phyloP scores from a whole-genome alignment of 805 yeast genomes.

The Ogataea haglerorum region DNA sequence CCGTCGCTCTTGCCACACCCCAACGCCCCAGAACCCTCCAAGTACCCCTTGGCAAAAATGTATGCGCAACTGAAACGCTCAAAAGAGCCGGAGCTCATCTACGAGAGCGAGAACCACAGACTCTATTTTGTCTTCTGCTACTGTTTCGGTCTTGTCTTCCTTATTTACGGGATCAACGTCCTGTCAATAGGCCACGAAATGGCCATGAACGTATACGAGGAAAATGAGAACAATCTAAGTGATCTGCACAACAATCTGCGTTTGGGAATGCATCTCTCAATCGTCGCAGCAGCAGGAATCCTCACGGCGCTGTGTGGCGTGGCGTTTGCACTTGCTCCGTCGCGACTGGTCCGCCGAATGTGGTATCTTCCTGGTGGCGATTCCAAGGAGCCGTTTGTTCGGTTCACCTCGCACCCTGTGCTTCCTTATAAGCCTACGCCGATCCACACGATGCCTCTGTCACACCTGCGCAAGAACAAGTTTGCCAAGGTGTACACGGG shows the following conservation, averaged over 20 bases:
- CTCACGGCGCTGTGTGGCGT: constrained; percentile 41
- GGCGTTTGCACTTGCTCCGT: constrained; percentile 53
- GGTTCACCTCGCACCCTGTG: constrained; percentile 71
- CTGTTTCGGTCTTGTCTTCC: constrained; percentile 63
- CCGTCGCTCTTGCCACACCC: constrained; percentile 73
- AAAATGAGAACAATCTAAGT: constrained; percentile 31
- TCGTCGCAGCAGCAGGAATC: constrained; percentile 39
- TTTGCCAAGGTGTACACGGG: constrained; percentile 77
- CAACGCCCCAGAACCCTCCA: constrained; percentile 71
- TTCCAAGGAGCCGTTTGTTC: constrained; percentile 43
- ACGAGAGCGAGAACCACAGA: constrained; percentile 81
- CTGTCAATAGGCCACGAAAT: constrained; percentile 31
- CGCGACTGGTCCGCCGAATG: constrained; percentile 69
- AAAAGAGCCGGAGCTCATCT: constrained; percentile 65
- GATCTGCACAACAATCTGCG: constrained; percentile 25
- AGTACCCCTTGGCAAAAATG: constrained; percentile 58
- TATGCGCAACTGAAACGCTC: constrained; percentile 49
- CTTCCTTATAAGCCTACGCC: constrained; percentile 78
- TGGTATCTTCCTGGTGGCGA: constrained; percentile 66
- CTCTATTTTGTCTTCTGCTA: constrained; percentile 68
- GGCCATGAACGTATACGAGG: constrained; percentile 26
- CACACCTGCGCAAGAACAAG: constrained; percentile 50
- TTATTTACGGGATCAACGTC: constrained; percentile 60
- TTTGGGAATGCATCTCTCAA: constrained; percentile 24
- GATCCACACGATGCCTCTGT: constrained; percentile 62